Conservation (phyloP, 805 yeast species). For the Isabelozyma gotoi region DNA sequence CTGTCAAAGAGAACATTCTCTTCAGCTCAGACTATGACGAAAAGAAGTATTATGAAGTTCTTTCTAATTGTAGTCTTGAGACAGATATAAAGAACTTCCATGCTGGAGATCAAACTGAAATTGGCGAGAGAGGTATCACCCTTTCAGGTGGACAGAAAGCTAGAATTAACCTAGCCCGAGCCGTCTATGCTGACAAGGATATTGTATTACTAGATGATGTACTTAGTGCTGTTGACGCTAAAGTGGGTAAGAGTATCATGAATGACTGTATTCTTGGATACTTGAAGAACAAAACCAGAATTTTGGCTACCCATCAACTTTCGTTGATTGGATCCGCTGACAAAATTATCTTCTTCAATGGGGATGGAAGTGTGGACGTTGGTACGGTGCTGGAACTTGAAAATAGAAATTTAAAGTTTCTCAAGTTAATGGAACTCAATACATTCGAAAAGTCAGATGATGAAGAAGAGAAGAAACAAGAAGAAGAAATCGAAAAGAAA, state of each 20-base stretch:
- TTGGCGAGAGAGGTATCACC: constrained; percentile 83
- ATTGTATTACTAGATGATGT: constrained; percentile 73
- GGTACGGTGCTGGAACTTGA: constrained; percentile 61
- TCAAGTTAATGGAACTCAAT: constrained; percentile 37
- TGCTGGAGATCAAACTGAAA: constrained; percentile 73
- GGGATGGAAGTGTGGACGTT: constrained; percentile 55
- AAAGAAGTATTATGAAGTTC: constrained; percentile 49
- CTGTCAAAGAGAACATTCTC: constrained; percentile 67
- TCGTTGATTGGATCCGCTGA: constrained; percentile 68
- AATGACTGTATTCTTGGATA: constrained; percentile 63
- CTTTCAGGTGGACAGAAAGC: constrained; percentile 90
- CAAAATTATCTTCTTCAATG: constrained; percentile 62
- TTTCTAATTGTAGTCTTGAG: constrained; percentile 62
- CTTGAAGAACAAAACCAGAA: constrained; percentile 56
- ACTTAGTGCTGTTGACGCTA: constrained; percentile 79
- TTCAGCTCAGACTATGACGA: constrained; percentile 60
- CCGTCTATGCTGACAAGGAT: constrained; percentile 68
- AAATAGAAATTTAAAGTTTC: constrained; percentile 29
- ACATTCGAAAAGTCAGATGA: constrained; percentile 11
- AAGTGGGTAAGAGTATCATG: constrained; percentile 78
- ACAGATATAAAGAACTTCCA: constrained; percentile 64
- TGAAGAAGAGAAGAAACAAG: constrained; percentile 4
- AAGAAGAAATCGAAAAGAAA: constrained; percentile 4
- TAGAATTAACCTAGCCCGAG: constrained; percentile 71
- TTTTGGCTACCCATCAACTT: constrained; percentile 81